Base-by-base conservation (phyloP, 2,329 filamentous ascomycete genomes). In the Endoconidiophora laricicola region DNA sequence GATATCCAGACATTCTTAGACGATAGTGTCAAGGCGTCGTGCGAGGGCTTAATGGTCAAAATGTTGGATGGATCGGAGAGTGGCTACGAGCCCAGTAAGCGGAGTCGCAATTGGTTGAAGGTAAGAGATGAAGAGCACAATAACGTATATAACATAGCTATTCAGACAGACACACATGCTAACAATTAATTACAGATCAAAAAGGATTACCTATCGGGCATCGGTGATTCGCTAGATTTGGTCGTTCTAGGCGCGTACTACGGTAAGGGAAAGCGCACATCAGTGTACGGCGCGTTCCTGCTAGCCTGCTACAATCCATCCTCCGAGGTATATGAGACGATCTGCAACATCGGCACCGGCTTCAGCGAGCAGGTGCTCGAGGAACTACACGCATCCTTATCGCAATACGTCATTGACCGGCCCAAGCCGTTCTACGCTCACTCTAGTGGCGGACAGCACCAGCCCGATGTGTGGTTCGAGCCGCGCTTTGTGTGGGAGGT, bases 381-480 rank as follows among this genome's bases (percentile, higher is more conserved):
- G 59, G 83, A 88, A 36, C 72, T 96, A 12, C 79, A 96, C 68
- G 70, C 74, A 22, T 72, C 81, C 47, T 78, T 98, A 24, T 81
- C 77, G 0, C 73, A 78, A 6, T 78, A 86, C 46, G 79, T 83
- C 57, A 98, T 98, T 57, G 86, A 94, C 60, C 79, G 81, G 1
- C 78, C 90, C 1, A 98, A 98, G 61, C 91, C 91, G 0, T 98
- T 94, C 64, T 98, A 96, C 66, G 73, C 79, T 1, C 91, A 98
- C 64, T 87, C 83, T 3, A 69, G 73, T 0, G 86, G 85, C 46
- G 79, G 79, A 46, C 90, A 94, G 66, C 87, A 96, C 62, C 91
- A 98, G 63, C 91, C 91, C 1, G 91, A 98, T 63, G 87, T 98
- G 37, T 98, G 91, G 91, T 91, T 98, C 62, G 91, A 98, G 70